Base-by-base conservation (phyloP, 2,329 filamentous ascomycete genomes). In the Chaetomiaceae sp. region DNA sequence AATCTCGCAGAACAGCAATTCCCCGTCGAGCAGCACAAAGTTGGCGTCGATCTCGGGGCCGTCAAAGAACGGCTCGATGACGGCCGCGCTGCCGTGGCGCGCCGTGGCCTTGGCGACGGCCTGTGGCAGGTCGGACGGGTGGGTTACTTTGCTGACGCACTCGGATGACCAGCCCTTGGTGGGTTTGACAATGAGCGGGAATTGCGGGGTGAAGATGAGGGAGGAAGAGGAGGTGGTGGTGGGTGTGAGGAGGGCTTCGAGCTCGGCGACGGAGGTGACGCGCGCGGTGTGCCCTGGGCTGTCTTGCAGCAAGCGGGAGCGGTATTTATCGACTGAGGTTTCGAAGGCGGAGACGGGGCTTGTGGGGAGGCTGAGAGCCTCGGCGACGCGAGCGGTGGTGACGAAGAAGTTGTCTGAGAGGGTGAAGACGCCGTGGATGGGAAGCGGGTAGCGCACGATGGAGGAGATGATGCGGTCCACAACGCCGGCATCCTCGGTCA, bases 321-420 rank as follows among this genome's bases (percentile, higher is more conserved):
- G 48, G 42, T 56, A 51, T 24, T 58, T 58, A 50, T 58, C 54
- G 19, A 57, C 55, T 4, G 55, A 50, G 7, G 46, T 54, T 34
- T 58, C 49, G 22, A 52, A 57, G 7, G 56, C 51, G 2, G 55
- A 50, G 4, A 54, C 50, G 1, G 56, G 55, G 35, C 39, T 53
- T 3, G 44, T 19, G 2, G 55, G 53, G 2, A 58, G 47, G 2
- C 49, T 47, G 3, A 58, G 34, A 3, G 30, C 32, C 8, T 52
- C 40, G 12, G 53, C 55, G 2, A 55, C 55, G 17, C 42, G 37
- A 24, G 56, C 56, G 15, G 51, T 46, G 2, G 51, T 36, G 36
- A 56, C 56, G 37, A 58, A 57, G 47, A 56, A 58, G 34, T 58
- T 58, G 47, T 58, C 56, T 0, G 56, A 58, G 15, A 57, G 32